Evolutionary conservation across 495 filamentous ascomycete species (phyloP).

Genomic region (Daldinia vernicosa): DNA sequence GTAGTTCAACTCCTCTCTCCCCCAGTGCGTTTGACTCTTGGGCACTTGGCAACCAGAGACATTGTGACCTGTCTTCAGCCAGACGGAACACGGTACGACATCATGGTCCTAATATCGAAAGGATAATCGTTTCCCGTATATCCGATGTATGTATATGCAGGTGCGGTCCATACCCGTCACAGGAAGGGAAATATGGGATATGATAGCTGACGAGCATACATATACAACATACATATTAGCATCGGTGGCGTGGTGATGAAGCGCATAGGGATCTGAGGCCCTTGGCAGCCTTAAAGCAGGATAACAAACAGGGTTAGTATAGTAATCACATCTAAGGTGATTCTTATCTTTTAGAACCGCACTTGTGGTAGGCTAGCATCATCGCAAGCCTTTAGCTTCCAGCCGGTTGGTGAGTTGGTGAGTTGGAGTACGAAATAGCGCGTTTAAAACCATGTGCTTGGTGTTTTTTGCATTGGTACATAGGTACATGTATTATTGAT

Average conservation of each 20-base stretch:
- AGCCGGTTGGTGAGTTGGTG: constrained; percentile 10
- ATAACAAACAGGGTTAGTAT: constrained; percentile 22
- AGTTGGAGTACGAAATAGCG: constrained; percentile 28
- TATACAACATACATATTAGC: constrained; percentile 15
- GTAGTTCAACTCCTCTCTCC: constrained; percentile 11
- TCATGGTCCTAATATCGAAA: constrained; percentile 14
- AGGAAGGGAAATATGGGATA: constrained; percentile 1
- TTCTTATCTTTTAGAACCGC: constrained; percentile 22
- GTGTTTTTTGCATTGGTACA: not conserved
- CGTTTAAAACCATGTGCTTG: constrained; percentile 3
- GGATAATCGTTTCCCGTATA: constrained; percentile 8
- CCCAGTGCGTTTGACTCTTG: not conserved
- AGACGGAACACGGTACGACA: constrained; percentile 29
- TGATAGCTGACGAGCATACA: constrained; percentile 11
- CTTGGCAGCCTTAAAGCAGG: constrained; percentile 26
- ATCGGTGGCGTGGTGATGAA: constrained; percentile 9
- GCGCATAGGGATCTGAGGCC: constrained; percentile 22
- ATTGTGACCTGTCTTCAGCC: constrained; percentile 18
- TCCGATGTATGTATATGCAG: constrained; percentile 19
- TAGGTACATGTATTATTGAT: not conserved
- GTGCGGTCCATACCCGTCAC: constrained; percentile 1
- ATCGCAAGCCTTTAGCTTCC: not conserved
- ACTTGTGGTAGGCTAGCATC: not conserved
- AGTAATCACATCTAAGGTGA: constrained; percentile 27
- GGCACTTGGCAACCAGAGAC: constrained; percentile 24